phyloP scores from a whole-genome alignment of 257 asterid species.

The Perilla frutescens region DNA sequence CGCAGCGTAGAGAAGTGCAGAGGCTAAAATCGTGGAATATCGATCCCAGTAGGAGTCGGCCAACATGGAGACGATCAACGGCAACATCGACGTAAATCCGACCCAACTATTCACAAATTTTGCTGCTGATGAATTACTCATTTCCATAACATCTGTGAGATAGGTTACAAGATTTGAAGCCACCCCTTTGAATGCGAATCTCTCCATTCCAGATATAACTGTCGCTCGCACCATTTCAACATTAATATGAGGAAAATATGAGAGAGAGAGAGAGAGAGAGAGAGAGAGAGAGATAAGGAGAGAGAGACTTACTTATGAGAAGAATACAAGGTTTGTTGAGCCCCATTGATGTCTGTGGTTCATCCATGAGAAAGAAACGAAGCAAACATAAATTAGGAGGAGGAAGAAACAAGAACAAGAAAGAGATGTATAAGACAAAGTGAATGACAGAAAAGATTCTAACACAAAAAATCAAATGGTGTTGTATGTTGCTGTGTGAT shows the following conservation, averaged over 20 bases:
- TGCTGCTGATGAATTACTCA: conserved; percentile 93
- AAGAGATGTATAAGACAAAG: background rate
- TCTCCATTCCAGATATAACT: conserved; percentile 89
- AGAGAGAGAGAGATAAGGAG: background rate
- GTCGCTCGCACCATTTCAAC: background rate
- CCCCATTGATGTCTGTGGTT: conserved; percentile 38
- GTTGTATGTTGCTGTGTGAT: background rate
- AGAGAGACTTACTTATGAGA: conserved; percentile 62
- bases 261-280: background rate
- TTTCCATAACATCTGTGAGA: conserved; percentile 68
- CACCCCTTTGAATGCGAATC: conserved; percentile 96
- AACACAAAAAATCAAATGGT: background rate
- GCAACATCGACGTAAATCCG: conserved; percentile 84
- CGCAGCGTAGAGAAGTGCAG: conserved; percentile 64
- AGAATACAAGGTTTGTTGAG: conserved; percentile 80
- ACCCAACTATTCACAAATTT: conserved; percentile 83
- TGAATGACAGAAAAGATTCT: conserved; percentile 30
- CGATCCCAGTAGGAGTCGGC: conserved; percentile 86
- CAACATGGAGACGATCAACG: conserved; percentile 70
- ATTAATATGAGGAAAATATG: background rate
- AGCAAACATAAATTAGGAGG: background rate
- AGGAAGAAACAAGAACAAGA: background rate
- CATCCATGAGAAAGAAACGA: conserved; percentile 42
- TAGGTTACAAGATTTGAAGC: conserved; percentile 88
- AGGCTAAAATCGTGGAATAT: conserved; percentile 61